Base-by-base conservation (phyloP, 306 rosid genomes). In the Cicer bijugum region DNA sequence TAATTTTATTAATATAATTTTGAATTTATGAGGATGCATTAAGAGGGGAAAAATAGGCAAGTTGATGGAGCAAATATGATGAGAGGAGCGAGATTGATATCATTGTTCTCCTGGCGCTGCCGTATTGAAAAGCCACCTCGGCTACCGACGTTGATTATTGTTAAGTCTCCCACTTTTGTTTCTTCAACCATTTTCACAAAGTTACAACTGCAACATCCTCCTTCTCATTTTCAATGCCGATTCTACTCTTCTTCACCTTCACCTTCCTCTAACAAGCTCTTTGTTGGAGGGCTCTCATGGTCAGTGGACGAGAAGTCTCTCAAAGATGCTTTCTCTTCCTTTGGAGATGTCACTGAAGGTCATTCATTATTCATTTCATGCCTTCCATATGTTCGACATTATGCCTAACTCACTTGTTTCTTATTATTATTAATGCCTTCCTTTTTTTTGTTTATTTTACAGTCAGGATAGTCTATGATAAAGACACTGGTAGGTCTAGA, bases 231-330 rank as follows among this genome's bases (percentile, higher is more conserved):
- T 20, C 68, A 23, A 16, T 45, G 20, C 40, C 84, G 92, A 45
- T 78, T 76, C 78, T 87, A 59, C 71, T 86, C 81, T 75, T 85
- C 90, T 7, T 66, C 80, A 0, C 20, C 88, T n/a, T 12, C 75
- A 72, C 42, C 85, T 66, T 53, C 84, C 16, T 87, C 85, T 71
- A 90, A 83, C 48, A 87, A 83, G 60, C 98, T 92, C 78, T 92
- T 90, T 12, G 96, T 92, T 12, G 98, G 89, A 85, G 98, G 95
- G 2, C 65, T 90, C 76, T 92, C 98, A 47, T 92, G 94, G 96
- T 92, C 96, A 0, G 83, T 90, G 72, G 96, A 90, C 55, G 96
- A 92, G 84, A 90, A 85, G 75, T 87, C 89, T 44, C 80, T 92
- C 71, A 84, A 83, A 76, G 92, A 90, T 16, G 91, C 98, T 70